phyloP scores from a whole-genome alignment of 345 rosid genomes.

The Microcos paniculata region DNA sequence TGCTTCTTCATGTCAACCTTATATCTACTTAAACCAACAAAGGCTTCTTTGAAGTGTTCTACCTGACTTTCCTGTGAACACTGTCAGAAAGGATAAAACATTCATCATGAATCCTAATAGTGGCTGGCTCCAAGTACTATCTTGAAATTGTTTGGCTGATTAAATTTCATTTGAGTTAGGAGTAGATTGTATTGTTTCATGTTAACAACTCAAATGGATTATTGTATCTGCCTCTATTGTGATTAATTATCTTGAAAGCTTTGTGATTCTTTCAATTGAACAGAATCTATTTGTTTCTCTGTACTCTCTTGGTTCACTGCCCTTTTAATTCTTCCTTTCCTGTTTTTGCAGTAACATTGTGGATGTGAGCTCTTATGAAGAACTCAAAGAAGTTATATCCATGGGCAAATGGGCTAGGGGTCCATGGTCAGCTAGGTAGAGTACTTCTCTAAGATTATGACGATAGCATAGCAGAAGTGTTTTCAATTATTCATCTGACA shows the following conservation, averaged over 20 bases:
- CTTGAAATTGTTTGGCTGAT: not conserved
- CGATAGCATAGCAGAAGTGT: not conserved
- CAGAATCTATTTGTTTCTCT: not conserved
- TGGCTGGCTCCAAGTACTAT: not conserved
- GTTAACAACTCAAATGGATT: not conserved
- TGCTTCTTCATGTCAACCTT: not conserved
- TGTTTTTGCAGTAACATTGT: slow-evolving; percentile 65
- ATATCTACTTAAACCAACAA: not conserved
- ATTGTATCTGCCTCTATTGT: not conserved
- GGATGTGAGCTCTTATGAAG: slow-evolving; percentile 76
- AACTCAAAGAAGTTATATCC: slow-evolving; percentile 68
- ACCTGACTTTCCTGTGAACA: not conserved
- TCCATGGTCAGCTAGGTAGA: slow-evolving; percentile 86
- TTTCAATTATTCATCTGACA: not conserved
- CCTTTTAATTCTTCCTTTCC: not conserved
- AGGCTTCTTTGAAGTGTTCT: not conserved
- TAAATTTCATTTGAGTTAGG: not conserved
- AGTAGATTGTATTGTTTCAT: not conserved
- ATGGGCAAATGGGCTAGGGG: slow-evolving; percentile 96
- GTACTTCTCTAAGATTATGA: not conserved
- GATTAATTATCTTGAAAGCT: not conserved
- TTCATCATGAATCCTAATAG: not conserved
- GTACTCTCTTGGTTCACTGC: not conserved
- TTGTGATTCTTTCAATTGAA: not conserved
- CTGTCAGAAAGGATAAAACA: not conserved